Percentiles rank a stretch among this genome's conserved stretches.
These are phyloP conservation scores for Thelephora ganbajun DNA, from an alignment of 768 basidiomycete genomes.

Conservation along the genomic window DNA sequence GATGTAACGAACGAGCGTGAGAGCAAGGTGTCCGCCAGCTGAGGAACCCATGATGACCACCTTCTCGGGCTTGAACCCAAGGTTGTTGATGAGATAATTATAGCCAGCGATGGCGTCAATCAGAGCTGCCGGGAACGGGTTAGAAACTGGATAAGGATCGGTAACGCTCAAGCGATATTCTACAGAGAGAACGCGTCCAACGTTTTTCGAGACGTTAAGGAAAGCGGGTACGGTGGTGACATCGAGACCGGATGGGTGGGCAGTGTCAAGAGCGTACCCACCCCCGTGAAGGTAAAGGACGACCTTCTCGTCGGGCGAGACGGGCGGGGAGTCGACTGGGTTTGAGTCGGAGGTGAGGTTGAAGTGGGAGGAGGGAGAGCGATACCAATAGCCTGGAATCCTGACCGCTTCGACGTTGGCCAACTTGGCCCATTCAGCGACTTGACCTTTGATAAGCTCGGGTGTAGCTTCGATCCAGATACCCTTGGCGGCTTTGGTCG, in stretches of 20 bases:
- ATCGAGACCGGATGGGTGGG: background rate
- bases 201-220: background rate
- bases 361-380: background rate
- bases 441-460: constrained; percentile 7
- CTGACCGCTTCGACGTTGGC: constrained; percentile 6
- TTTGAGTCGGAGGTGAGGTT: background rate
- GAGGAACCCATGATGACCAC: constrained; percentile 40
- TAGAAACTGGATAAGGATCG: constrained; percentile 12
- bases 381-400: constrained; percentile 11
- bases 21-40: constrained; percentile 37
- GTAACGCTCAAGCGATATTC: background rate
- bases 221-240: background rate
- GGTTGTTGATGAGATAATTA: constrained; percentile 28
- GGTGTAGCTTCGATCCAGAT: constrained; percentile 7
- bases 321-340: background rate
- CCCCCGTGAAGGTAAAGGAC: constrained; percentile 9
- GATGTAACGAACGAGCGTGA: constrained; percentile 26
- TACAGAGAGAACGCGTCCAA: background rate
- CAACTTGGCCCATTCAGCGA: constrained; percentile 5
- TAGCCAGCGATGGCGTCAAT: constrained; percentile 39
- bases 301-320: constrained; percentile 3
- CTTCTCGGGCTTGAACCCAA: constrained; percentile 26
- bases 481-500: background rate
- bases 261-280: background rate
- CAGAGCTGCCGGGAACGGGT: constrained; percentile 39